Evolutionary conservation across 805 yeast species (phyloP), one percentile per base, ranked within the genome.

Genomic region (Cyberlindnera misumaiensis): DNA sequence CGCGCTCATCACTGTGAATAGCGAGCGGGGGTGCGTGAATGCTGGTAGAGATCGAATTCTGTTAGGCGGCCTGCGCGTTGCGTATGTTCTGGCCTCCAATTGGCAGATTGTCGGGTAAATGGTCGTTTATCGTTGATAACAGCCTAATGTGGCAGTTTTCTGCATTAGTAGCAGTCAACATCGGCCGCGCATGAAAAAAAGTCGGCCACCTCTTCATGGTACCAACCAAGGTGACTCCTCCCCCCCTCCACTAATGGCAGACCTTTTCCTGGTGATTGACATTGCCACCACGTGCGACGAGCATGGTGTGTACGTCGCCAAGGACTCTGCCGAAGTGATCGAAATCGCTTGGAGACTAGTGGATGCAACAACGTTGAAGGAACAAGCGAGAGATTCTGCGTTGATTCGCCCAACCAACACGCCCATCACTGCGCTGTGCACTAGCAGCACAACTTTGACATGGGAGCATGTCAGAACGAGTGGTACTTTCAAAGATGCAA

Each of bases 261-360:
- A 77, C 52, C 62, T 70, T 36, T 80, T 73, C 55, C 75, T 82
- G 48, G 77, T 77, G 39, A 61, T 80, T 33, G 77, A 78, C 43
- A 62, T 80, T 29, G 70, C 77, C 38, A 74, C 84, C 28, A 80
- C 88, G 15, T 74, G 81, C 46, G 87, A 80, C 52, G 86, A 80
- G 38, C 70, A 73, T 28, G 70, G 75, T 25, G 68, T 68, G 24
- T 70, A 73, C 48, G 72, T 75, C 35, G 63, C 79, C 25, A 77
- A 75, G 51, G 95, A 84, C 58, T 70, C 83, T 25, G 68, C 81
- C 4, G 88, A 81, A 56, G 65, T 80, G 40, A 70, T 77, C 27
- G 84, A 78, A 53, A 57, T 86, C 12, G 75, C 84, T 4, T 86
- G 90, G 84, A 60, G 71, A 22, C 51, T 79, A 4, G 60, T 84